Evolutionary conservation across 768 basidiomycete species (phyloP).

Genomic region (Dentipellis sp.): DNA sequence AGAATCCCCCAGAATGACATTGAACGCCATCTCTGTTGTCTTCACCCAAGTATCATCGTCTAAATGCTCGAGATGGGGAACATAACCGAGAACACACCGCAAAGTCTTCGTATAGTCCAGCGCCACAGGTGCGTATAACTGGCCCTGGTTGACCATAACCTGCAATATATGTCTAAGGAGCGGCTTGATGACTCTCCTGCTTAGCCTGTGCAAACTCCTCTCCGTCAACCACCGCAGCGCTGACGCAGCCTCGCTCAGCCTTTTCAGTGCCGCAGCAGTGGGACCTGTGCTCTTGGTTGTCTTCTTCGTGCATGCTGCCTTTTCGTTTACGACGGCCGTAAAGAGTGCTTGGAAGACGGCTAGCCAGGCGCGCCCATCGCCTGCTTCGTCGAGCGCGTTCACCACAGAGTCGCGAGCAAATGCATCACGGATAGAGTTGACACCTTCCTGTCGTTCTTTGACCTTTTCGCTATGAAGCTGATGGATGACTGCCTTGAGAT

Average conservation of each 20-base stretch:
- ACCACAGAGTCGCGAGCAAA: slow-evolving; percentile 43
- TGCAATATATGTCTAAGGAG: slow-evolving; percentile 59
- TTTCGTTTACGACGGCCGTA: slow-evolving; percentile 54
- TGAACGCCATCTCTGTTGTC: slow-evolving; percentile 66
- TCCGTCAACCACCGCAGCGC: slow-evolving; percentile 70
- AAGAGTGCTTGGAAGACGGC: slow-evolving; percentile 70
- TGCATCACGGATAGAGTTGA: slow-evolving; percentile 37
- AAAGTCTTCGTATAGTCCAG: slow-evolving; percentile 79
- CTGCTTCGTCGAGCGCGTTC: slow-evolving; percentile 29
- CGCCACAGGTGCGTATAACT: slow-evolving; percentile 55
- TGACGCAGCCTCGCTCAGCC: slow-evolving; percentile 58
- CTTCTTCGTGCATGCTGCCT: slow-evolving; percentile 31
- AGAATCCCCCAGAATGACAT: slow-evolving; percentile 60
- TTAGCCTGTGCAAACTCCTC: slow-evolving; percentile 45
- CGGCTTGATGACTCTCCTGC: slow-evolving; percentile 41
- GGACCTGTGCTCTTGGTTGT: slow-evolving; percentile 30
- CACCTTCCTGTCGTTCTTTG: slow-evolving; percentile 61
- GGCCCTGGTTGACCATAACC: slow-evolving; percentile 42
- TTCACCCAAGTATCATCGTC: slow-evolving; percentile 56
- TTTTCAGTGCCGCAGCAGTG: slow-evolving; percentile 40
- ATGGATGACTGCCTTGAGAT: slow-evolving; percentile 38
- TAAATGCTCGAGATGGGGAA: slow-evolving; percentile 74
- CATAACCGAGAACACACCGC: slow-evolving; percentile 49
- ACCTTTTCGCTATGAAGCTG: slow-evolving; percentile 53
- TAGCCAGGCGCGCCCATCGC: slow-evolving; percentile 43